These are phyloP conservation scores for Hibiscus mutabilis DNA, from an alignment of 345 rosid genomes.

Conservation along the genomic window DNA sequence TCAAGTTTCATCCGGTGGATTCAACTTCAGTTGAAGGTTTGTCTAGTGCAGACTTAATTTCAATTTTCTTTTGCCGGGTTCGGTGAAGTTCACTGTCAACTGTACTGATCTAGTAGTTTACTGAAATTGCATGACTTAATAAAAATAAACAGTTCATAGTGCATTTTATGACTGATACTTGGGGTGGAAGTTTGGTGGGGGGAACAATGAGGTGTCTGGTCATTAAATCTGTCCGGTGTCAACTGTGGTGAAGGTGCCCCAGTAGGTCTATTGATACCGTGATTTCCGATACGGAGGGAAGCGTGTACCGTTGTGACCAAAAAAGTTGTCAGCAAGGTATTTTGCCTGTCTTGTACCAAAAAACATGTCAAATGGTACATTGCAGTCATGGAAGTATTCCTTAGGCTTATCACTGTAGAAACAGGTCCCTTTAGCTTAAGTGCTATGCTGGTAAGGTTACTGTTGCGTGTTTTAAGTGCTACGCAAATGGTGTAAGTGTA, in stretches of 20 bases:
- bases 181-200: not conserved
- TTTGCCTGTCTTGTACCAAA: not conserved
- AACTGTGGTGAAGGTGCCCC: not conserved
- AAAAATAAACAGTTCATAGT: not conserved
- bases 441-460: not conserved
- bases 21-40: slow-evolving; percentile 51
- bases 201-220: not conserved
- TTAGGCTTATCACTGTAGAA: not conserved
- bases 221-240: slow-evolving; percentile 1
- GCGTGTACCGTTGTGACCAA: not conserved
- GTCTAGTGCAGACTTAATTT: not conserved
- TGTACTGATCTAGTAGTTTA: not conserved
- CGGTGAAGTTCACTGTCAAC: not conserved
- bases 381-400: not conserved
- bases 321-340: not conserved
- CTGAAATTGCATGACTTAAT: not conserved
- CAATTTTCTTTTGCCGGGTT: not conserved
- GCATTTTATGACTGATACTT: no score
- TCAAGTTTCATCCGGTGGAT: slow-evolving; percentile 69
- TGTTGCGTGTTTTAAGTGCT: no score
- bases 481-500: no score
- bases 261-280: not conserved
- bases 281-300: not conserved
- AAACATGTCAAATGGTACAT: not conserved
- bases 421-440: not conserved